Evolutionary conservation across 202 grass and related monocot genomes (phyloP).

Genomic region (Musa balbisiana): DNA sequence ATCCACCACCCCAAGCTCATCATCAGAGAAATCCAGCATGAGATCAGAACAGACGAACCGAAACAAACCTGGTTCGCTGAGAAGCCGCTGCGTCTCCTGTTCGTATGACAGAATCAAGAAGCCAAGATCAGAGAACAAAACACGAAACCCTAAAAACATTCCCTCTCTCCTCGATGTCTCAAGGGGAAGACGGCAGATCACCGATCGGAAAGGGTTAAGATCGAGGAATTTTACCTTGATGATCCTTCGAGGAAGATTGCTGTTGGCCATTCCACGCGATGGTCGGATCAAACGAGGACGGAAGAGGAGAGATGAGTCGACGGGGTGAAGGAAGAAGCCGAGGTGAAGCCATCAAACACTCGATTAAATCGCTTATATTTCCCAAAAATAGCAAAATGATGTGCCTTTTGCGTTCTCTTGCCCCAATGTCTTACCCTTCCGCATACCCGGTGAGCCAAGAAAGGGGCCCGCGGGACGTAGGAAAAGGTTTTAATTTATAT

Average conservation of each 20-base stretch:
- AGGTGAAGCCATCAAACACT: not conserved
- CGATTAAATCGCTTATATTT: not conserved
- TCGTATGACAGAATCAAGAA: conserved; percentile 24
- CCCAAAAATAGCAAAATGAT: not conserved
- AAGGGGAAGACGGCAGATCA: not conserved
- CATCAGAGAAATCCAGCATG: conserved; percentile 1
- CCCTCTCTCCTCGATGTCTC: not conserved
- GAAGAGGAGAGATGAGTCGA: not conserved
- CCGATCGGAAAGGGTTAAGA: not conserved
- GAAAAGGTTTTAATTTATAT: too few species aligned
- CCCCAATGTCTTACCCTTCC: too few species aligned
- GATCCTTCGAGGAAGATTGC: conserved; percentile 79
- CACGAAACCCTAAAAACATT: not conserved
- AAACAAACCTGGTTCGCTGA: conserved; percentile 71
- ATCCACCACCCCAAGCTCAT: conserved; percentile 2
- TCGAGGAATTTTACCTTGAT: conserved; percentile 57
- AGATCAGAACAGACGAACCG: not conserved
- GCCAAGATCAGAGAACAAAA: conserved; percentile 4
- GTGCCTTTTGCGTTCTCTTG: too few species aligned
- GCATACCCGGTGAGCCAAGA: too few species aligned
- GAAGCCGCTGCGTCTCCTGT: conserved; percentile 82
- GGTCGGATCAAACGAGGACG: not conserved
- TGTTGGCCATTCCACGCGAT: conserved; percentile 42
- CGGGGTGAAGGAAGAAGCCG: not conserved
- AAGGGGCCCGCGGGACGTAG: too few species aligned